Percentiles rank a stretch among this genome's conserved stretches.
Evolutionary conservation across 768 basidiomycete species (phyloP).

Genomic region (Mycena galopus): DNA sequence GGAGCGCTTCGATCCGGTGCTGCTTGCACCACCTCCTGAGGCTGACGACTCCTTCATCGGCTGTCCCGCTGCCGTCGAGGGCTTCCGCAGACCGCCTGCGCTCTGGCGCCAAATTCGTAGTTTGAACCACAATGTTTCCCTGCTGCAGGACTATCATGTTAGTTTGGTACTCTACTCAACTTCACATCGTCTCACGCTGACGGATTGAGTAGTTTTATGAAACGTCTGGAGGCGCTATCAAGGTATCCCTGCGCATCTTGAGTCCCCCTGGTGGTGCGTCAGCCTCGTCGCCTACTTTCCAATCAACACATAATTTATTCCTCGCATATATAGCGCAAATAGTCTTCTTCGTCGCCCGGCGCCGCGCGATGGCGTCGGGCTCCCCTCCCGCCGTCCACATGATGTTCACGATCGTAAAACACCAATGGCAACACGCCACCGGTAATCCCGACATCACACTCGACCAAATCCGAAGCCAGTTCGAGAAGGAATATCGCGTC

Average conservation of each 20-base stretch:
- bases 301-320: not conserved
- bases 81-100: not conserved
- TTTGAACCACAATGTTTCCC: not conserved
- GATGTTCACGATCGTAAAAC: not conserved
- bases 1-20: not conserved
- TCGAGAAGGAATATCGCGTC: not conserved
- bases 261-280: not conserved
- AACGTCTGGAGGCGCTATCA: too few species aligned
- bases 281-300: not conserved
- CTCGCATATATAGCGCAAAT: not conserved
- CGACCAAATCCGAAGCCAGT: not conserved
- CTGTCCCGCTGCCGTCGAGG: not conserved
- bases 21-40: not conserved
- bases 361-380: not conserved
- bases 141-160: not conserved
- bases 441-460: not conserved
- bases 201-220: too few species aligned
- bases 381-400: not conserved
- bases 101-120: not conserved
- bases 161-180: too few species aligned
- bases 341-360: not conserved
- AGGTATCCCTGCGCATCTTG: not conserved
- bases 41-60: not conserved
- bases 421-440: not conserved
- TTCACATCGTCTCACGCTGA: too few species aligned